Evolutionary conservation across 1,139 yeast species (phyloP).

Genomic region (Debaryomyces robertsiae): DNA sequence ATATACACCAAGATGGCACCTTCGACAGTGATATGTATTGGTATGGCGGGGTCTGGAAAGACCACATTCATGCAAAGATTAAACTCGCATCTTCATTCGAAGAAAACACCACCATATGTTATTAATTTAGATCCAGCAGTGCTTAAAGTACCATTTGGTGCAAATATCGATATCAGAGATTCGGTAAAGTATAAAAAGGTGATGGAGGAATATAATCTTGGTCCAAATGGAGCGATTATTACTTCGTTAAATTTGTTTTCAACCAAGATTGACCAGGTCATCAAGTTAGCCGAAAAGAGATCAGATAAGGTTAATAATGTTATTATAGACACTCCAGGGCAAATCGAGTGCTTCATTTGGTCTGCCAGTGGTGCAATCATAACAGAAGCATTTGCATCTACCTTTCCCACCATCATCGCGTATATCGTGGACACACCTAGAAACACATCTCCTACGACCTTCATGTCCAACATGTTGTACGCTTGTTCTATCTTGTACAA

Average conservation of each 20-base stretch:
- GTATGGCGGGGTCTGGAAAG: conserved; percentile 98
- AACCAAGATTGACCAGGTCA: conserved; percentile 95
- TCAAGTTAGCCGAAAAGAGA: conserved; percentile 80
- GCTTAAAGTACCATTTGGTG: conserved; percentile 84
- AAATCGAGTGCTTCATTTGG: conserved; percentile 96
- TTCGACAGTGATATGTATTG: conserved; percentile 78
- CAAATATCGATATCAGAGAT: conserved; percentile 94
- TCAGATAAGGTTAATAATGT: conserved; percentile 67
- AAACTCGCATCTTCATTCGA: conserved; percentile 81
- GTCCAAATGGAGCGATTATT: conserved; percentile 98
- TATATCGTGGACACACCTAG: conserved; percentile 97
- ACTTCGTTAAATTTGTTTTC: conserved; percentile 90
- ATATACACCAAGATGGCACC: conserved; percentile 46
- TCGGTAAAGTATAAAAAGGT: conserved; percentile 95
- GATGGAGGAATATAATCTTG: conserved; percentile 88
- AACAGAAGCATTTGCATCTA: conserved; percentile 94
- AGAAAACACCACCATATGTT: conserved; percentile 79
- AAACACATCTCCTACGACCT: conserved; percentile 90
- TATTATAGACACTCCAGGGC: conserved; percentile 97
- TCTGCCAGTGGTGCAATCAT: conserved; percentile 96
- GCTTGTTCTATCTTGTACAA: conserved; percentile 97
- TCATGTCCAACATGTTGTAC: conserved; percentile 96
- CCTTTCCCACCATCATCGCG: conserved; percentile 94
- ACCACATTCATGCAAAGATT: conserved; percentile 97
- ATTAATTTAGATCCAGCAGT: conserved; percentile 97